Percentiles rank a stretch among this genome's conserved stretches.
Conservation (phyloP, 2,329 filamentous ascomycete genomes). For the Epichloe sylvatica region DNA sequence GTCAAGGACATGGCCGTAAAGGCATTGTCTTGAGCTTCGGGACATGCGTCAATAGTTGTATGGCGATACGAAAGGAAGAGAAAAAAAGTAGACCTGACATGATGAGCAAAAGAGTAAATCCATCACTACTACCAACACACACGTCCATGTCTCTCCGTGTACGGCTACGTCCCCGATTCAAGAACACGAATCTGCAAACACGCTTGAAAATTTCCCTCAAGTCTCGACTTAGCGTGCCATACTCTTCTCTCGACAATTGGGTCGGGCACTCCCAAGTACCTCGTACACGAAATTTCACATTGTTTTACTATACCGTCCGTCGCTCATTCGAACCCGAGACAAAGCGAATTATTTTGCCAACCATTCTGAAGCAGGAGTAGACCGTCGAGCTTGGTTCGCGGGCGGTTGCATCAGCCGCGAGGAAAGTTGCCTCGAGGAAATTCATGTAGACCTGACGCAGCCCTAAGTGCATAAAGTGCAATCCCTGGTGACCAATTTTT, state of each 20-base stretch:
- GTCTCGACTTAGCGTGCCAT: not conserved
- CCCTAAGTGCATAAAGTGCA: not conserved
- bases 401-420: not conserved
- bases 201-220: not conserved
- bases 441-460: not conserved
- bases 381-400: not conserved
- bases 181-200: not conserved
- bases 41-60: not conserved
- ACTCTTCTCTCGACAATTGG: not conserved
- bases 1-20: slow-evolving; percentile 73
- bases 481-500: not conserved
- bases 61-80: not conserved
- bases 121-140: slow-evolving; percentile 2
- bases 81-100: not conserved
- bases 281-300: not conserved
- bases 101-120: not conserved
- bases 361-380: not conserved
- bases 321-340: not conserved
- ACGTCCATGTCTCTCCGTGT: not conserved
- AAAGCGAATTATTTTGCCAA: not conserved
- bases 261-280: not conserved
- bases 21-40: slow-evolving; percentile 35
- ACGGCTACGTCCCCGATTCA: not conserved
- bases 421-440: not conserved
- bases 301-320: not conserved